Base-by-base conservation (phyloP, 2,329 filamentous ascomycete species). In the Ophiostoma fasciatum region DNA sequence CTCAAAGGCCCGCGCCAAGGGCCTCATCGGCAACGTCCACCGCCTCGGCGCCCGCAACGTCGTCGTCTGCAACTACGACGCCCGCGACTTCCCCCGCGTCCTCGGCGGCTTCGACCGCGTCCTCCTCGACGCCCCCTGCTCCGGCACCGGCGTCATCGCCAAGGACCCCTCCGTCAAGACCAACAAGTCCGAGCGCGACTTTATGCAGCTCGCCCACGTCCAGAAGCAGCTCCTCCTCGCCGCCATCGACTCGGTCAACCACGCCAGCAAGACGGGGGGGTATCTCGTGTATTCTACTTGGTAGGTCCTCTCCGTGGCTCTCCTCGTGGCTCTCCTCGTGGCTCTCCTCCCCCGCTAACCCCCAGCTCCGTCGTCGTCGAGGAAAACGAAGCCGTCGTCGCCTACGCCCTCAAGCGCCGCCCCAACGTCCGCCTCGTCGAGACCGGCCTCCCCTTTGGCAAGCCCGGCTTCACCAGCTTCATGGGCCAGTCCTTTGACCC, bases 121-220 rank as follows among this genome's bases (percentile, higher is more conserved):
- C 6, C 63, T 96, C 31, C 80, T 96, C 40, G 87, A 98, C 61
- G 87, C 85, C 1, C 90, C 90, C 5, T 96, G 90, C 63, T 93
- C 87, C 4, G 88, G 90, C 48, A 98, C 90, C 1, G 90, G 90
- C 50, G 90, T 98, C 52, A 98, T 98, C 46, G 81, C 85, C 44
- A 98, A 98, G 64, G 90, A 98, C 59, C 74, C 88, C 22, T 84
- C 80, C 45, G 85, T 98, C 48, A 98, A 98, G 70, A 96, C 88
- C 18, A 96, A 94, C 66, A 96, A 96, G 68, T 92, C 82, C 10
- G 84, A 93, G 54, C 79, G 78, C 46, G 90, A 98, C 58, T 98
- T 98, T 64, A 73, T 94, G 57, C 75, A 80, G 51, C 73, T 98
- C 35, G 87, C 90, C 0, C 90, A 98, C 58, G 72, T 84, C 41